Evolutionary conservation across 139 green algal genomes (phyloP).

Genomic region (Gonium pectorale): DNA sequence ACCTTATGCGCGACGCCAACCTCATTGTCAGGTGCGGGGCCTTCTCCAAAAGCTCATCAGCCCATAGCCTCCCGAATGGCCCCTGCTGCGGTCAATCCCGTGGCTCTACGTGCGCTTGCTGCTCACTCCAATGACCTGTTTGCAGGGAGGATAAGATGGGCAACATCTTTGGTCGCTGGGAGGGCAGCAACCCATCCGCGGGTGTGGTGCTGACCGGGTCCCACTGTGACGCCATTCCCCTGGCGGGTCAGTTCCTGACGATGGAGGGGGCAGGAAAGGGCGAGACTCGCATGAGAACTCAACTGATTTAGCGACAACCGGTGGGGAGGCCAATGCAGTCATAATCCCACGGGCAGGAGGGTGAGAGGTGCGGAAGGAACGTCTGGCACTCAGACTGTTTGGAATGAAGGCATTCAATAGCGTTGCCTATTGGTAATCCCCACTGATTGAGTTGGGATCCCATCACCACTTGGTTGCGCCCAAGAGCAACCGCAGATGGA

Average conservation of each 20-base stretch:
- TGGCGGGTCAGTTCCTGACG: no score
- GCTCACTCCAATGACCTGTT: not conserved
- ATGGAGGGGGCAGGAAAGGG: not conserved
- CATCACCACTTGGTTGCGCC: not conserved
- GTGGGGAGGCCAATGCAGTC: not conserved
- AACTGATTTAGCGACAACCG: not conserved
- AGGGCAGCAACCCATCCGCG: conserved; percentile 64
- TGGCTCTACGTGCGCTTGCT: not conserved
- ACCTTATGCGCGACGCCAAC: conserved; percentile 81
- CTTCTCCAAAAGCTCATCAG: not conserved
- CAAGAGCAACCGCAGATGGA: not conserved
- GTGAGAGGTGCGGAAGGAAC: not conserved
- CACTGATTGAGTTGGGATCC: not conserved
- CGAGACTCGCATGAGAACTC: not conserved
- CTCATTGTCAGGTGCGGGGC: conserved; percentile 56
- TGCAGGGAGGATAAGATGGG: conserved; percentile 89
- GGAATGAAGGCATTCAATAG: not conserved
- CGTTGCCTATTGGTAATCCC: not conserved
- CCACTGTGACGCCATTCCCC: conserved; percentile 94
- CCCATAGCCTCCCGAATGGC: no score
- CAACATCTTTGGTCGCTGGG: conserved; percentile 90
- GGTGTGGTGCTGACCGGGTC: conserved; percentile 86
- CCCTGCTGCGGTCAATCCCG: not conserved
- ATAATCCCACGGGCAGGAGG: not conserved
- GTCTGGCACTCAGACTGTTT: not conserved